Base-by-base conservation (phyloP, 2,329 filamentous ascomycete species). In the Conoideocrella luteorostrata region DNA sequence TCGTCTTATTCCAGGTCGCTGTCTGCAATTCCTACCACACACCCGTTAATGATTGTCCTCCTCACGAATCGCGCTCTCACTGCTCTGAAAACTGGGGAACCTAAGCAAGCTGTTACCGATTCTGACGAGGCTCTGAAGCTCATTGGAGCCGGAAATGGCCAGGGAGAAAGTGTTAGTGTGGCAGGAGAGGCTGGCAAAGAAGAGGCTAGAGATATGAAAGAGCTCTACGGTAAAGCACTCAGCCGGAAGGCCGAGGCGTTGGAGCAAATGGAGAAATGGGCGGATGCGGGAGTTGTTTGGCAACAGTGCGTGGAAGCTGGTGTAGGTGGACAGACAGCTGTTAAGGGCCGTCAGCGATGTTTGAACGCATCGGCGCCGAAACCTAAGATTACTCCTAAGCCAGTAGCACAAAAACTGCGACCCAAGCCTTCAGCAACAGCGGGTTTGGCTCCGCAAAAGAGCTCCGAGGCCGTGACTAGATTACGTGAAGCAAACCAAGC, bases 221-320 rank as follows among this genome's bases (percentile, higher is more conserved):
- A 95, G 15, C 86, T 95, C 49, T 97, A 86, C 58, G 90, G 88
- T 42, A 98, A 97, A 64, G 91, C 91, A 0, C 69, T 97, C 23
- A 91, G 87, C 67, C 84, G 93, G 43, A 97, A 97, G 69, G 93
- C 93, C 1, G 93, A 98, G 66, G 93, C 89, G 1, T 73, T 97
- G 7, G 93, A 98, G 63, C 86, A 95, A 59, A 84, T 98, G 73
- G 93, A 98, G 67, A 88, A 85, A 60, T 98, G 91, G 91, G 67
- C 70, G 3, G 91, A 97, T 40, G 93, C 93, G 2, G 82, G 80
- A 0, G 68, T 72, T 2, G 81, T 86, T 1, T 98, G 93, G 93
- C 81, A 83, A 55, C 69, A 78, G 43, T 90, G 88, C 26, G 86
- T 97, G 2, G 86, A 94, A 64, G 80, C 78, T 21, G 88, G 90